phyloP scores from a whole-genome alignment of 192 early-diverging fungal genomes.

The Lunasporangiospora selenospora region DNA sequence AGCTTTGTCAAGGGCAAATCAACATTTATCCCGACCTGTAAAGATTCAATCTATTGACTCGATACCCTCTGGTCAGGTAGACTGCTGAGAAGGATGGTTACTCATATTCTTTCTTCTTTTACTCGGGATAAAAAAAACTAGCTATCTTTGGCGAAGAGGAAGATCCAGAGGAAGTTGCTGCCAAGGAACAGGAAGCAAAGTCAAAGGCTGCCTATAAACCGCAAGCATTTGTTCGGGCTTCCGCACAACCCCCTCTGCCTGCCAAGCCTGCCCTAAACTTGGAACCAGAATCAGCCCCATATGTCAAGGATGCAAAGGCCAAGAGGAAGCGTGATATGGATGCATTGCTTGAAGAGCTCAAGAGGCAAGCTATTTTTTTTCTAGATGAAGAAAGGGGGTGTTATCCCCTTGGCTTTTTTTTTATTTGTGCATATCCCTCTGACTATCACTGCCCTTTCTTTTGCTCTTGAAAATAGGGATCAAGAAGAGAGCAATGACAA shows the following conservation, averaged over 20 bases:
- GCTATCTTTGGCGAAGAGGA: conserved; percentile 55
- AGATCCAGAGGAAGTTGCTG: conserved; percentile 38
- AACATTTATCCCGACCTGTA: conserved; percentile 53
- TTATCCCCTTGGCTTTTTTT: too few relatives aligned
- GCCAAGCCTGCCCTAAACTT: conserved; percentile 40
- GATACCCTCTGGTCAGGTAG: too few relatives aligned
- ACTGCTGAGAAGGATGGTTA: too few relatives aligned
- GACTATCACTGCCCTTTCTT: too few relatives aligned
- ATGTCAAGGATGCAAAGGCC: conserved; percentile 51
- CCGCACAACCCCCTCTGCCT: conserved; percentile 5
- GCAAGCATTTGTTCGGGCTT: conserved; percentile 22
- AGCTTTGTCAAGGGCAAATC: conserved; percentile 60
- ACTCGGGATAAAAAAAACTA: conserved; percentile 14
- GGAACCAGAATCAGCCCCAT: conserved; percentile 38
- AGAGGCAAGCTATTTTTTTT: conserved; percentile 48
- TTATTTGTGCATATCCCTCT: too few relatives aligned
- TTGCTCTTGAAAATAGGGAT: conserved; percentile 39
- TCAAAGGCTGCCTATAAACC: conserved; percentile 48
- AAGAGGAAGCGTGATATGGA: conserved; percentile 83
- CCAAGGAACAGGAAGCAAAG: conserved; percentile 17
- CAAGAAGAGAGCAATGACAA: conserved; percentile 73
- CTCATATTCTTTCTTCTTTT: neutral
- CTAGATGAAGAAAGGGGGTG: too few relatives aligned
- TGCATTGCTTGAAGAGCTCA: conserved; percentile 84
- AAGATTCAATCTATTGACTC: conserved; percentile 1